phyloP scores from a whole-genome alignment of 1,284 basidiomycete genomes.

The Ganoderma resinaceum region DNA sequence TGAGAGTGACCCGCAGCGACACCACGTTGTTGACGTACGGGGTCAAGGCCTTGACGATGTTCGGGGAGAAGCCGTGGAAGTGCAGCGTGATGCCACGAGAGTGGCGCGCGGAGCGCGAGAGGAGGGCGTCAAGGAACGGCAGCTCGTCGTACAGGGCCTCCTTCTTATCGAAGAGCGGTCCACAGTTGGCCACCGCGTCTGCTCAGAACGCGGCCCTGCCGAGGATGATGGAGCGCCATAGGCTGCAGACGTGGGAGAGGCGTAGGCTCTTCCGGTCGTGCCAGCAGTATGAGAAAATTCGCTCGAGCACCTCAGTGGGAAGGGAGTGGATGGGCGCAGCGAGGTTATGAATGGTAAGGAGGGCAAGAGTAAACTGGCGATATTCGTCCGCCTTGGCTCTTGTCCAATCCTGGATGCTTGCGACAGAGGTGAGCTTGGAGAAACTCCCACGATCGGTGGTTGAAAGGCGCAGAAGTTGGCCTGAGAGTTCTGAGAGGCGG shows the following conservation, averaged over 20 bases:
- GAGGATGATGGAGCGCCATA: slow-evolving; percentile 1
- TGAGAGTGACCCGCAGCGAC: neutral
- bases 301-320: slow-evolving; percentile 3
- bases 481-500: neutral
- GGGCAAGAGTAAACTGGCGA: neutral
- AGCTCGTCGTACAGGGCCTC: neutral
- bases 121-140: neutral
- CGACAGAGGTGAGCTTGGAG: neutral
- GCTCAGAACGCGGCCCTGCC: neutral
- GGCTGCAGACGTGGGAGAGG: neutral
- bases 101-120: neutral
- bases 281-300: neutral
- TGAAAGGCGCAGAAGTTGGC: neutral
- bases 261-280: neutral
- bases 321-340: slow-evolving; percentile 1
- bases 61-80: neutral
- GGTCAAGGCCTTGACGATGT: neutral
- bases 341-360: slow-evolving; percentile 4
- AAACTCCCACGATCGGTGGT: neutral
- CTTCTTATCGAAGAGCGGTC: neutral
- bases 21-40: neutral
- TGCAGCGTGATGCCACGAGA: neutral
- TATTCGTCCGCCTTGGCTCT: neutral
- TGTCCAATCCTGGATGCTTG: neutral
- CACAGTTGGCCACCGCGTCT: neutral